Base-by-base conservation (phyloP, 345 rosid species). In the Gossypium herbaceum region DNA sequence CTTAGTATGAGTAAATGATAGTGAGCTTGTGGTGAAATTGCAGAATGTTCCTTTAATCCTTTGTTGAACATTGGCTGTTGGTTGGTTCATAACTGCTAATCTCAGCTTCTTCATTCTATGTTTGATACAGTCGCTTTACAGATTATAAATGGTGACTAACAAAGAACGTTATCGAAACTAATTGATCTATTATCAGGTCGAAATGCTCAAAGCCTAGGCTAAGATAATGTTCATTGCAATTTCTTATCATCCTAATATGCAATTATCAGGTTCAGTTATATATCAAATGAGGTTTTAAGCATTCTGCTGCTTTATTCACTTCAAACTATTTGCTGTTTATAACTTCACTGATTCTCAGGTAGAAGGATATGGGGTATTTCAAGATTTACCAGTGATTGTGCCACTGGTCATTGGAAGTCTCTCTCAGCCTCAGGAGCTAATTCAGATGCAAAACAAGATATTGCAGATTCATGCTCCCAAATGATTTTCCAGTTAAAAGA, bases 281-380 rank as follows among this genome's bases (percentile, higher is more conserved):
- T 70, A 27, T 59, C 29, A 29, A 22, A 54, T 65, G 55, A 27
- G 57, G 66, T 61, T 34, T 16, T 16, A 50, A 58, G 39, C 15
- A 22, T 11, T 16, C 12, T 41, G 12, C 52, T 64, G 20, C 72
- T 59, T 50, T 11, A 24, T 44, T 56, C 69, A 72, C 7, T 57
- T 73, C 34, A 55, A 54, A 52, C 55, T 56, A 45, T 57, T 59
- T 56, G 75, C 74, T 71, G 45, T 74, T 82, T 52, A 56, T 57
- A 43, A 50, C 70, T 60, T 29, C 41, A 68, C 56, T 44, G 34
- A 60, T 76, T 74, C 77, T 43, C 85, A 95, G 99, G 90, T 75
- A 86, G 91, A 82, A 93, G 79, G 85, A 82, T 90, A 78, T 93
- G 97, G 96, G 97, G 92, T 12, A 82, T 95, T 69, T 88, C 96